These are phyloP conservation scores for Mucor saturninus DNA, from an alignment of 371 early-diverging fungal genomes.

Conservation along the genomic window DNA sequence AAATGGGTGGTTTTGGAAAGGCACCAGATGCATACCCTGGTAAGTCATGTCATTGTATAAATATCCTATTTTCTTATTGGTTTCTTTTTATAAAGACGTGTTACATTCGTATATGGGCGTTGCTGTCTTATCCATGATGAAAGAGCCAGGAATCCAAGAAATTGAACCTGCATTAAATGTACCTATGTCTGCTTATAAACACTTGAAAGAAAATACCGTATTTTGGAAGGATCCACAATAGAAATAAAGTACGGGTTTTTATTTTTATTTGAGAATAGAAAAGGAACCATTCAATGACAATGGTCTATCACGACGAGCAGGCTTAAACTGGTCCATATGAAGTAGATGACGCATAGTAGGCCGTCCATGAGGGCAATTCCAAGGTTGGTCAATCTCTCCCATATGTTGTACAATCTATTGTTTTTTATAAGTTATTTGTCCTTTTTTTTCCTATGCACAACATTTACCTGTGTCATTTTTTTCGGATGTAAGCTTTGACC, in stretches of 20 bases:
- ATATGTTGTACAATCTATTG: slow-evolving; percentile 72
- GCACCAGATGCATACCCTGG: slow-evolving; percentile 66
- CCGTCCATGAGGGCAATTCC: slow-evolving; percentile 99
- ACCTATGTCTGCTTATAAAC: slow-evolving; percentile 43
- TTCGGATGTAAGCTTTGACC: slow-evolving; percentile 72
- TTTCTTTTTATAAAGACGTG: slow-evolving; percentile 57
- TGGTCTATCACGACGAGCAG: slow-evolving; percentile 4
- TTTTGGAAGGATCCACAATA: slow-evolving; percentile 29
- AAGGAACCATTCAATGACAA: slow-evolving; percentile 19
- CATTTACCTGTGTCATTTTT: slow-evolving; percentile 69
- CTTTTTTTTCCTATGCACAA: not conserved
- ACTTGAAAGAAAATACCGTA: slow-evolving; percentile 28
- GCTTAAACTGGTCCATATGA: slow-evolving; percentile 35
- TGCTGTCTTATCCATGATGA: slow-evolving; percentile 71
- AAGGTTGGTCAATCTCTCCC: slow-evolving; percentile 87
- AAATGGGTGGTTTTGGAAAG: slow-evolving; percentile 85
- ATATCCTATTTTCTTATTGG: not conserved
- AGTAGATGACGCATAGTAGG: slow-evolving; percentile 92
- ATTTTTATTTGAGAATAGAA: slow-evolving; percentile 6
- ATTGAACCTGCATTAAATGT: slow-evolving; percentile 63
- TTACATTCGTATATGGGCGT: slow-evolving; percentile 91
- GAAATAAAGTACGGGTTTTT: not conserved
- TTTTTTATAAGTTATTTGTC: too few relatives aligned
- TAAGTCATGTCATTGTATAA: slow-evolving; percentile 27
- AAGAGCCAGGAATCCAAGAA: slow-evolving; percentile 57